phyloP scores from a whole-genome alignment of 179 eudicot genomes.

The Nepenthes alata region DNA sequence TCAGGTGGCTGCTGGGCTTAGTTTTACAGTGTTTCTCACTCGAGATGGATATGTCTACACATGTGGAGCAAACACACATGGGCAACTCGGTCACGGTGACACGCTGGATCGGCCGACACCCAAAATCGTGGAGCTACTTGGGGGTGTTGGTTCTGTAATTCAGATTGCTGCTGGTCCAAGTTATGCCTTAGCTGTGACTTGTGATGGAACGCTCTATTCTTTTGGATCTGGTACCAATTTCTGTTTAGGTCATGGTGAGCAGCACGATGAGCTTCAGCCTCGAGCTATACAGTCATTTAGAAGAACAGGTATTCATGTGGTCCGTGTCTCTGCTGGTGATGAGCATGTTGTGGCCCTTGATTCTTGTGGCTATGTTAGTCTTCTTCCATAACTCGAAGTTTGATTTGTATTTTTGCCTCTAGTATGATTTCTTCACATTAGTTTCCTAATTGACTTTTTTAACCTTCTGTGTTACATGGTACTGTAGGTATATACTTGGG shows the following conservation, averaged over 20 bases:
- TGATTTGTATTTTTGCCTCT: conserved; percentile 1
- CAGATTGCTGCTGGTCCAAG: conserved; percentile 85
- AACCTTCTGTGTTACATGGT: conserved; percentile 10
- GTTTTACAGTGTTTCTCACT: conserved; percentile 81
- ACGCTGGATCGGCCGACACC: conserved; percentile 60
- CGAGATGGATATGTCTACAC: conserved; percentile 66
- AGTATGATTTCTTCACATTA: background rate
- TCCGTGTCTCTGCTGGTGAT: conserved; percentile 93
- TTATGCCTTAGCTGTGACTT: conserved; percentile 58
- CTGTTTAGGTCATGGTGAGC: conserved; percentile 96
- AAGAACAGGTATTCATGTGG: conserved; percentile 66
- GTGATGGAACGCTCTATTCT: conserved; percentile 63
- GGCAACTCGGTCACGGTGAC: conserved; percentile 96
- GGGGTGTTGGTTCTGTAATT: conserved; percentile 42
- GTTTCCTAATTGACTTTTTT: conserved; percentile 1
- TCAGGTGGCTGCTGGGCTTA: conserved; percentile 90
- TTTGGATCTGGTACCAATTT: conserved; percentile 85
- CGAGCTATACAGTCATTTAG: conserved; percentile 55
- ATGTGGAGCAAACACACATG: conserved; percentile 72
- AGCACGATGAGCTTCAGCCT: conserved; percentile 69
- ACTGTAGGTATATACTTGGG: conserved; percentile 91
- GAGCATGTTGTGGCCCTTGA: conserved; percentile 97
- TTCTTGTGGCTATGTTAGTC: conserved; percentile 73
- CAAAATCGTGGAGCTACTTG: conserved; percentile 43
- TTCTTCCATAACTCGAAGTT: background rate